Evolutionary conservation across 495 filamentous ascomycete genomes (phyloP), one percentile per base, ranked within the genome.

Genomic region (Melanomma pulvis-pyrius): DNA sequence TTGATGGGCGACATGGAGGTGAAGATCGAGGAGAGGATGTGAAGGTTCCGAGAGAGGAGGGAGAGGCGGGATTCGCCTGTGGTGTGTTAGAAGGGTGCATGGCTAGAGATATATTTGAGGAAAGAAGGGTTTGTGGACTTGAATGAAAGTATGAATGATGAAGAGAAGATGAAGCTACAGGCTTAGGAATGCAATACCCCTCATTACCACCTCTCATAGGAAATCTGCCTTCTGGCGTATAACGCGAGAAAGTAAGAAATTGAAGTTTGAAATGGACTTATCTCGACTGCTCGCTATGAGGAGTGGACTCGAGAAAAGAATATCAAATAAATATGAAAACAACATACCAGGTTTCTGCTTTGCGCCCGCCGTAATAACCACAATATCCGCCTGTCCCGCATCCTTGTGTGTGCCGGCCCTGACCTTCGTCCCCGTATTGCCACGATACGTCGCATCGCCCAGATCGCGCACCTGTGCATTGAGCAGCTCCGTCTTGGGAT

Each of bases 391-490:
- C 53, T 80, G 74, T 29, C 76, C 71, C 5, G 79, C 80, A 41
- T 83, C 81, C 19, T 72, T 73, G 50, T 76, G 70, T 22, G 68
- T 77, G 1, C 73, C 80, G 1, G 68, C 71, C 24, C 73, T 71
- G 9, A 83, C 73, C 9, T 75, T 71, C 25, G 75, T 72, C 7
- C 59, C 69, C 44, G 66, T 74, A 41, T 70, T 65, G 25, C 70
- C 65, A 12, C 59, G 63, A 63, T 65, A 79, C 12, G 77, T 75
- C 0, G 74, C 80, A 68, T 83, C 81, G 13, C 75, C 68, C 9
- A 83, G 75, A 72, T 83, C 81, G 56, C 71, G 71, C 5, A 81
- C 78, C 66, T 83, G 81, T n/a, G 68, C 79, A 55, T 79, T 72
- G 34, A 78, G 63, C 32, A 74, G 56, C n/a, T 67, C 65, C 2